phyloP scores from a whole-genome alignment of 169 alveolate genomes.

The Plasmodium ovale region DNA sequence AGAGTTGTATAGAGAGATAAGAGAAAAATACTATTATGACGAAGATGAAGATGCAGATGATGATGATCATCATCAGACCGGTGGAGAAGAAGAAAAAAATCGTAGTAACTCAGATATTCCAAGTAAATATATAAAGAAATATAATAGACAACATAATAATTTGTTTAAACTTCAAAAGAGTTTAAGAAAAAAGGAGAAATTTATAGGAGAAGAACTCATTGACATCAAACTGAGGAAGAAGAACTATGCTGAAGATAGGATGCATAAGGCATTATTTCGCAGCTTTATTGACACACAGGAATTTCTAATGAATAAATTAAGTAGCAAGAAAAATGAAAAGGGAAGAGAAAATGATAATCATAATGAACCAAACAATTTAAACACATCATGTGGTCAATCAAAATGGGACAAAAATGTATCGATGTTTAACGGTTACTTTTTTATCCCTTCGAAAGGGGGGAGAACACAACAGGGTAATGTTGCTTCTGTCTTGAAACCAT shows the following conservation, averaged over 20 bases:
- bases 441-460: conserved; percentile 40
- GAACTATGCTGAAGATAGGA: neutral
- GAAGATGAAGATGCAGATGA: conserved; percentile 50
- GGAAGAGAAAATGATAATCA: neutral
- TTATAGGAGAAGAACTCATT: conserved; percentile 25
- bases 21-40: conserved; percentile 66
- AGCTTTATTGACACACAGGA: conserved; percentile 63
- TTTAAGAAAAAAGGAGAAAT: conserved; percentile 37
- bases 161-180: conserved; percentile 22
- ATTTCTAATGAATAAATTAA: conserved; percentile 21
- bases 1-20: conserved; percentile 57
- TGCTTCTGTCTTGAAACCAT: too few species aligned
- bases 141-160: conserved; percentile 24
- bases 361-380: neutral
- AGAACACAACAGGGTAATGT: neutral
- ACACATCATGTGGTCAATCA: neutral
- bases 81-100: neutral
- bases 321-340: neutral
- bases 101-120: neutral
- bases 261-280: conserved; percentile 10
- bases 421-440: conserved; percentile 24
- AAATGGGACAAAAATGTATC: neutral
- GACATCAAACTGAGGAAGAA: conserved; percentile 23
- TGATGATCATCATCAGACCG: conserved; percentile 23
- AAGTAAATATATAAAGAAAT: conserved; percentile 47